Evolutionary conservation across 441 rosid genomes (phyloP).

Genomic region (Erysimum pusillum): DNA sequence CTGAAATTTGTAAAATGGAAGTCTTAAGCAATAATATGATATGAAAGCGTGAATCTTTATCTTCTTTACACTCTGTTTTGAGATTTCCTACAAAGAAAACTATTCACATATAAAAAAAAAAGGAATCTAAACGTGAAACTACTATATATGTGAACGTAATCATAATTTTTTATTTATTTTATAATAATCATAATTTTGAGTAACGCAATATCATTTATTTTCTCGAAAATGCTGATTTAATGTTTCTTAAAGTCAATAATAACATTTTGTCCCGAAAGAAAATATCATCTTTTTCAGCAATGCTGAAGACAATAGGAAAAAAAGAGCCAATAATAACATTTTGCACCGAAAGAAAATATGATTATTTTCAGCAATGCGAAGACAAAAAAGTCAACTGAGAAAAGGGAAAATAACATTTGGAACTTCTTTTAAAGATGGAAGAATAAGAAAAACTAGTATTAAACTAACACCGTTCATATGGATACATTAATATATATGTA

Average conservation of each 20-base stretch:
- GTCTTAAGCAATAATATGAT: too few species aligned
- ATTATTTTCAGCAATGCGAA: background rate
- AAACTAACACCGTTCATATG: too few species aligned
- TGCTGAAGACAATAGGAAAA: background rate
- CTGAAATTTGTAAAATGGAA: too few species aligned
- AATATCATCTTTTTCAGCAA: background rate
- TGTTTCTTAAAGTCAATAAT: background rate
- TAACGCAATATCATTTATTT: background rate
- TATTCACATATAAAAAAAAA: background rate
- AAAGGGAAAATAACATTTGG: background rate
- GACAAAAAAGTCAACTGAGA: background rate
- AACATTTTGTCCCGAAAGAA: background rate
- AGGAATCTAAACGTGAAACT: background rate
- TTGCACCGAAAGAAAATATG: background rate
- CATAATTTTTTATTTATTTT: too few species aligned
- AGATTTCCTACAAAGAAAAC: too few species aligned
- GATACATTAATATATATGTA: too few species aligned
- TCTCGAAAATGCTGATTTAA: background rate
- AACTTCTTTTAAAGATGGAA: background rate
- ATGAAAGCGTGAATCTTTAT: too few species aligned
- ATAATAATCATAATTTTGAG: background rate
- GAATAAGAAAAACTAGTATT: too few species aligned
- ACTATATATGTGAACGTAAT: background rate
- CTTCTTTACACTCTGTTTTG: too few species aligned
- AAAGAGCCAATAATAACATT: background rate